Evolutionary conservation across 352 stramenopile species (phyloP).

Genomic region (Globisporangium rhizosaccharum): DNA sequence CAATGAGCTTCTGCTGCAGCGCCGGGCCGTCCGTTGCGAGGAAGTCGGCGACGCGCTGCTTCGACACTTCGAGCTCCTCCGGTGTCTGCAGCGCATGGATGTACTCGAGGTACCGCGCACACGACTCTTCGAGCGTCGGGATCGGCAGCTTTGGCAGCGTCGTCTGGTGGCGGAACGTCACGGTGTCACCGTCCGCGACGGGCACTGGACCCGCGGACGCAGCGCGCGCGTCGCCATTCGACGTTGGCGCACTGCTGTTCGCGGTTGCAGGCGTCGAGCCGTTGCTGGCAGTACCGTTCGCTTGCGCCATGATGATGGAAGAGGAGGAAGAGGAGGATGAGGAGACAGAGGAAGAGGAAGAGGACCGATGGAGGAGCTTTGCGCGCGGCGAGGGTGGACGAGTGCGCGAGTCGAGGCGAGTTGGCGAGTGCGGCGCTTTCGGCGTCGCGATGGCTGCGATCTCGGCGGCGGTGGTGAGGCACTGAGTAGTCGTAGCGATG

Average conservation of each 20-base stretch:
- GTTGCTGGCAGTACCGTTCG: neutral
- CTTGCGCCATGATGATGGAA: conserved; percentile 6
- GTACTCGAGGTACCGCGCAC: conserved; percentile 68
- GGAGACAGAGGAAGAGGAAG: no score
- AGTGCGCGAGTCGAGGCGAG: neutral
- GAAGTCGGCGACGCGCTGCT: conserved; percentile 54
- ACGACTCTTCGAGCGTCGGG: conserved; percentile 75
- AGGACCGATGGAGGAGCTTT: no score
- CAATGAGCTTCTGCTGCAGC: conserved; percentile 63
- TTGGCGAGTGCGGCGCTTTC: conserved; percentile 7
- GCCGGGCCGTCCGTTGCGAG: conserved; percentile 58
- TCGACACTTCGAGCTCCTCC: conserved; percentile 50
- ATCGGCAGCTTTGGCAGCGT: conserved; percentile 83
- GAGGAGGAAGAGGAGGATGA: neutral
- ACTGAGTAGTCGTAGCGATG: neutral
- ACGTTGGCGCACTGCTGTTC: neutral
- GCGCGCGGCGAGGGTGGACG: neutral
- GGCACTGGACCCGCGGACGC: conserved; percentile 3
- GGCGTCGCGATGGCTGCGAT: neutral
- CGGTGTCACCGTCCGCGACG: conserved; percentile 14
- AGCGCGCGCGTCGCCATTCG: neutral
- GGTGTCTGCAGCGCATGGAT: conserved; percentile 70
- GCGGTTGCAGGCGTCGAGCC: neutral
- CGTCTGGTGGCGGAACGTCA: conserved; percentile 73
- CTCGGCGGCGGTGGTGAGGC: neutral